Evolutionary conservation across 768 basidiomycete genomes (phyloP).

Genomic region (Rhizopogon sp.): DNA sequence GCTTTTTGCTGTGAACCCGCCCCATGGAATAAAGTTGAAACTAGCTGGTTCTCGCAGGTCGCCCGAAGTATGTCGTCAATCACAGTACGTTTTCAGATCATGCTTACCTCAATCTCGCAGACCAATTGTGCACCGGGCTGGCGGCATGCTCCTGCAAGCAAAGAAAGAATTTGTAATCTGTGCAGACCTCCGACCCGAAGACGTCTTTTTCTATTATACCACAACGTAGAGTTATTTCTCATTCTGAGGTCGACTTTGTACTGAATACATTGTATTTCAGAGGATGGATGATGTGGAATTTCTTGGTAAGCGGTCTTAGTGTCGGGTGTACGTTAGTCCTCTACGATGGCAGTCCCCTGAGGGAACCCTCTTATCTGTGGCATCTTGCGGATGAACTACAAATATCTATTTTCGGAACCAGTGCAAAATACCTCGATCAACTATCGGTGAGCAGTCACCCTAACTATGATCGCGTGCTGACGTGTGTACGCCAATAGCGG

Average conservation of each 20-base stretch:
- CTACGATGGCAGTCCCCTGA: slow-evolving; percentile 78
- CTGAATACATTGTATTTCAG: slow-evolving; percentile 29
- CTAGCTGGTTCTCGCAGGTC: slow-evolving; percentile 17
- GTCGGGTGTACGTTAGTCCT: slow-evolving; percentile 68
- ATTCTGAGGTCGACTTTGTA: not conserved
- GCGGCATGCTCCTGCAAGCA: slow-evolving; percentile 72
- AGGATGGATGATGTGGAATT: slow-evolving; percentile 94
- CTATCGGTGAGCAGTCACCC: slow-evolving; percentile 47
- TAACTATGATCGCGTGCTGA: slow-evolving; percentile 5
- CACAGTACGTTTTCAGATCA: not conserved
- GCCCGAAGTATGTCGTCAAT: slow-evolving; percentile 47
- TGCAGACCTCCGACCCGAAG: slow-evolving; percentile 57
- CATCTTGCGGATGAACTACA: slow-evolving; percentile 59
- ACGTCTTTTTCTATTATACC: slow-evolving; percentile 81
- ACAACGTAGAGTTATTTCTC: slow-evolving; percentile 51
- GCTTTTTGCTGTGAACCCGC: not conserved
- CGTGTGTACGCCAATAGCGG: slow-evolving; percentile 27
- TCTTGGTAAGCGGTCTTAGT: slow-evolving; percentile 61
- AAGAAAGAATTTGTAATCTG: slow-evolving; percentile 70
- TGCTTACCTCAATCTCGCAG: slow-evolving; percentile 30
- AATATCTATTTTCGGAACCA: slow-evolving; percentile 78
- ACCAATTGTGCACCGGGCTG: slow-evolving; percentile 74
- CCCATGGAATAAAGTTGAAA: not conserved
- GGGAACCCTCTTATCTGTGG: slow-evolving; percentile 64
- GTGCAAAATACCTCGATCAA: slow-evolving; percentile 79